Percentiles rank a stretch among this genome's conserved stretches.
Conservation (phyloP, 306 rosid species). For the Medicago ruthenica region DNA sequence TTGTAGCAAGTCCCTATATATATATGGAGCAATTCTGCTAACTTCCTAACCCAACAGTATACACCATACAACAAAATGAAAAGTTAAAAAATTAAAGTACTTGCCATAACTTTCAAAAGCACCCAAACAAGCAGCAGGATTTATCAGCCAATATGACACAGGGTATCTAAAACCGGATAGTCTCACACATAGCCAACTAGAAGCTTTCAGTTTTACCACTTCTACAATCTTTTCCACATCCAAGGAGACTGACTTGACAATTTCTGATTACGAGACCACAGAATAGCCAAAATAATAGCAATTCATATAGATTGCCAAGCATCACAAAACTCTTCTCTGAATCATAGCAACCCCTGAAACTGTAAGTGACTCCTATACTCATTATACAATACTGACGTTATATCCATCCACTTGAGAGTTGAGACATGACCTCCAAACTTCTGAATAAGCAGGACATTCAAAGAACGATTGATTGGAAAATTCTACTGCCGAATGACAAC, state of each 20-base stretch:
- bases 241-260: background rate
- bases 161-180: background rate
- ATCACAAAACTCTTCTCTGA: background rate
- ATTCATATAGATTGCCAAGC: background rate
- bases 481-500: background rate
- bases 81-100: background rate
- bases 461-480: background rate
- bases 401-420: background rate
- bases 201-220: background rate
- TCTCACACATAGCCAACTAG: background rate
- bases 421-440: background rate
- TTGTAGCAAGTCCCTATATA: too few species aligned
- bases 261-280: background rate
- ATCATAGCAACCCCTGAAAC: background rate
- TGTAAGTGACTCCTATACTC: slow-evolving; percentile 15
- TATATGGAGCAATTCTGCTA: background rate
- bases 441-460: background rate
- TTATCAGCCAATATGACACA: background rate
- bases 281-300: background rate
- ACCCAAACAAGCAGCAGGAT: background rate
- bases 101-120: background rate
- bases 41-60: background rate
- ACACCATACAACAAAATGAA: background rate
- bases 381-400: background rate
- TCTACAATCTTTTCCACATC: slow-evolving; percentile 4